These are phyloP conservation scores for Backusella australiensis DNA, from an alignment of 192 early-diverging fungal genomes.

Conservation along the genomic window DNA sequence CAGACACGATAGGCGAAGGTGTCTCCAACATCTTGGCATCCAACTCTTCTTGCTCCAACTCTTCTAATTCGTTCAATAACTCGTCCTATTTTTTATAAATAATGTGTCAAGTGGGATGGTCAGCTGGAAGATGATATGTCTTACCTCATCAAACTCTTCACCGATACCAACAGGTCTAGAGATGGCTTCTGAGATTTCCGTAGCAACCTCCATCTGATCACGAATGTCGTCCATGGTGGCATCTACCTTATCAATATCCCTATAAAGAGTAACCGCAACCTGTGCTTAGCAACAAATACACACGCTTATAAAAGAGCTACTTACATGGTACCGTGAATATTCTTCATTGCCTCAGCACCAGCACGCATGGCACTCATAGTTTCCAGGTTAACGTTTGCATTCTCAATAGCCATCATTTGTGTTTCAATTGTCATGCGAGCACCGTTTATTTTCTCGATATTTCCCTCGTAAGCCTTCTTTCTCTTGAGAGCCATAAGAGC, in stretches of 20 bases:
- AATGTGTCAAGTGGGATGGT: background rate
- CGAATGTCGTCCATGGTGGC: conserved; percentile 94
- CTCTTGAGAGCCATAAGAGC: conserved; percentile 95
- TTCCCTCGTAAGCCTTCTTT: conserved; percentile 82
- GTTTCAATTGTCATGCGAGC: conserved; percentile 90
- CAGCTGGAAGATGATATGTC: background rate
- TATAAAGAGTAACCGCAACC: conserved; percentile 16
- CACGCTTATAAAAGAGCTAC: background rate
- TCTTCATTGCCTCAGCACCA: conserved; percentile 92
- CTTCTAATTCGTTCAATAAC: conserved; percentile 84
- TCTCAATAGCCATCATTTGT: conserved; percentile 95
- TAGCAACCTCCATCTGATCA: conserved; percentile 96
- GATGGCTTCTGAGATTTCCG: conserved; percentile 93
- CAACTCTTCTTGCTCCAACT: conserved; percentile 90
- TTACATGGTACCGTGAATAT: conserved; percentile 86
- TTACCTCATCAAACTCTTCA: conserved; percentile 84
- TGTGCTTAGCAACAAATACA: background rate
- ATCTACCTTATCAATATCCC: conserved; percentile 94
- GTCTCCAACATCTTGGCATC: conserved; percentile 81
- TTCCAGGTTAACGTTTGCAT: conserved; percentile 92
- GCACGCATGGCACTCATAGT: conserved; percentile 93
- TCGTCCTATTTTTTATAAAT: conserved; percentile 52
- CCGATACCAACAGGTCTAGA: conserved; percentile 86
- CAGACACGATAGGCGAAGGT: conserved; percentile 56
- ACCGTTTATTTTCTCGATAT: conserved; percentile 87